phyloP scores from a whole-genome alignment of 1,139 yeast genomes.

The Yamadazyma diospyri region DNA sequence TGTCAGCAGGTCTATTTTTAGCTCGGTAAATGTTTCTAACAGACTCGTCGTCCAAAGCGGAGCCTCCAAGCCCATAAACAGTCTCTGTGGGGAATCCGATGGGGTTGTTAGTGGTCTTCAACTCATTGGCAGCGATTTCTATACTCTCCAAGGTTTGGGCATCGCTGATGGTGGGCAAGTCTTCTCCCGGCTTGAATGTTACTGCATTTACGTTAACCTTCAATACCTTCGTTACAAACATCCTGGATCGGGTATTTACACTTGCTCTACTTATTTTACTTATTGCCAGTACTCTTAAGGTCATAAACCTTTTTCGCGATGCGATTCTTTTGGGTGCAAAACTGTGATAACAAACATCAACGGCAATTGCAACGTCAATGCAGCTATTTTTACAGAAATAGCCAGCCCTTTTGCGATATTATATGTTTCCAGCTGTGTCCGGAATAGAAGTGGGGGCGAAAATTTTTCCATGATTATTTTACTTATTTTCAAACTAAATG shows the following conservation, averaged over 20 bases:
- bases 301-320: neutral
- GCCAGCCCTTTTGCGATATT: too few relatives aligned
- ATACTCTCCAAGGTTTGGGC: constrained; percentile 48
- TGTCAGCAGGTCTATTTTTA: constrained; percentile 91
- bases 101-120: constrained; percentile 50
- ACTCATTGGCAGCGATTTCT: constrained; percentile 53
- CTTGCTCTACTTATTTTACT: neutral
- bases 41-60: constrained; percentile 70
- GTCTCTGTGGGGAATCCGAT: constrained; percentile 98
- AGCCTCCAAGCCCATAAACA: constrained; percentile 92
- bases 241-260: neutral
- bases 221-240: constrained; percentile 26
- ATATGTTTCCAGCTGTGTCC: too few relatives aligned
- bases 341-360: too few relatives aligned
- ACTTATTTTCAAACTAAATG: too few relatives aligned
- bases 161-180: constrained; percentile 46
- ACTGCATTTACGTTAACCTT: constrained; percentile 29
- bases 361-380: too few relatives aligned
- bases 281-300: constrained; percentile 1
- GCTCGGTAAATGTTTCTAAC: constrained; percentile 78
- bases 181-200: constrained; percentile 19
- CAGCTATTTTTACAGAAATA: too few relatives aligned
- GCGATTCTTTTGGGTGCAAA: constrained; percentile 1
- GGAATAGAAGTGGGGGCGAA: too few relatives aligned
- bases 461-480: too few relatives aligned